Conservation (phyloP, 129 eudicot species). For the Tagetes erecta region DNA sequence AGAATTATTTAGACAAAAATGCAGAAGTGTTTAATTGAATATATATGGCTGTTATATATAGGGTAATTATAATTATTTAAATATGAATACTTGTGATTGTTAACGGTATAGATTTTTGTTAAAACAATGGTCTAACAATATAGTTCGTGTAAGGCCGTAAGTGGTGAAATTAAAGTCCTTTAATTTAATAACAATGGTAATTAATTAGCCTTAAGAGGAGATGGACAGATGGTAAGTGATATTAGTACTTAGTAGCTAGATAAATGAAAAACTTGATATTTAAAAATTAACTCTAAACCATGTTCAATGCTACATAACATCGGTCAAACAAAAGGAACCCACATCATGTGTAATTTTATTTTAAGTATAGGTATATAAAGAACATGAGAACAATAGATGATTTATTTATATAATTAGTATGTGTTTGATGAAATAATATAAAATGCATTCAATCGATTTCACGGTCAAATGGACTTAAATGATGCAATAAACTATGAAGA, state of each 20-base stretch:
- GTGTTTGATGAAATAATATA: background rate
- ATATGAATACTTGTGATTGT: too few relatives aligned
- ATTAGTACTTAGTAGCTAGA: too few relatives aligned
- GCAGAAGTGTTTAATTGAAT: too few relatives aligned
- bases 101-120: too few relatives aligned
- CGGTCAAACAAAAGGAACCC: background rate
- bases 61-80: too few relatives aligned
- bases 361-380: background rate
- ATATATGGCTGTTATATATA: too few relatives aligned
- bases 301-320: slow-evolving; percentile 3
- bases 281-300: background rate
- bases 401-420: background rate
- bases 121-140: too few relatives aligned
- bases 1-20: too few relatives aligned
- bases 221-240: background rate
- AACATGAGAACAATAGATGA: background rate
- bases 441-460: background rate
- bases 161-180: too few relatives aligned
- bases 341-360: background rate
- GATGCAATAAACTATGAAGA: background rate
- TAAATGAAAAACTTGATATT: background rate
- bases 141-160: too few relatives aligned
- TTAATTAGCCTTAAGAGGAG: too few relatives aligned
- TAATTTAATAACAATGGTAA: too few relatives aligned
- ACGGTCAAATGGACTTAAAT: slow-evolving; percentile 7